Conservation (phyloP, 495 filamentous ascomycete species). For the Aspergillus indologenus region DNA sequence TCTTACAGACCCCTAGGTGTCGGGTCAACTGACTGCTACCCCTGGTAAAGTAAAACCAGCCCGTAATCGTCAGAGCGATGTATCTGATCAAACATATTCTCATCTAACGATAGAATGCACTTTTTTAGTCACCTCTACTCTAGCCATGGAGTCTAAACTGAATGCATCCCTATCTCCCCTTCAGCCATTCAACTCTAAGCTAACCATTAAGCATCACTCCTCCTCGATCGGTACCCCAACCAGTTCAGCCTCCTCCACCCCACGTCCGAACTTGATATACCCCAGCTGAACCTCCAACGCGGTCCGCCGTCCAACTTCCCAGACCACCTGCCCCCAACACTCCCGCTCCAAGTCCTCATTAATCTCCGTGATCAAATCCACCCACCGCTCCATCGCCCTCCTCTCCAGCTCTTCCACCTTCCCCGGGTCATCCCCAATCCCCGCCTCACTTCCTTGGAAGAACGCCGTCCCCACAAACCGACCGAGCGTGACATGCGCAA, state of each 20-base stretch:
- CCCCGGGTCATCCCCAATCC: background rate
- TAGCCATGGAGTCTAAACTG: too few species aligned
- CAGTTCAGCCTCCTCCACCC: background rate
- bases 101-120: too few species aligned
- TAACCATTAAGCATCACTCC: background rate
- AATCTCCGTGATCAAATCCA: slow-evolving; percentile 4
- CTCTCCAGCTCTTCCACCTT: background rate
- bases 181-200: too few species aligned
- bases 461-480: slow-evolving; percentile 3
- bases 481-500: slow-evolving; percentile 12
- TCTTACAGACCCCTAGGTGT: too few species aligned
- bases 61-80: too few species aligned
- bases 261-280: slow-evolving; percentile 8
- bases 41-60: too few species aligned
- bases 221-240: slow-evolving; percentile 4
- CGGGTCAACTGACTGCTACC: too few species aligned
- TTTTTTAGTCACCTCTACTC: too few species aligned
- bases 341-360: slow-evolving; percentile 1
- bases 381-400: slow-evolving; percentile 2
- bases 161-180: background rate
- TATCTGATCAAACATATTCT: too few species aligned
- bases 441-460: too few species aligned
- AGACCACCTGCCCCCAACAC: background rate
- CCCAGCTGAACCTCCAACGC: slow-evolving; percentile 10
- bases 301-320: slow-evolving; percentile 2